Evolutionary conservation across 345 rosid species (phyloP).

Genomic region (Eucalyptus erythrocorys): DNA sequence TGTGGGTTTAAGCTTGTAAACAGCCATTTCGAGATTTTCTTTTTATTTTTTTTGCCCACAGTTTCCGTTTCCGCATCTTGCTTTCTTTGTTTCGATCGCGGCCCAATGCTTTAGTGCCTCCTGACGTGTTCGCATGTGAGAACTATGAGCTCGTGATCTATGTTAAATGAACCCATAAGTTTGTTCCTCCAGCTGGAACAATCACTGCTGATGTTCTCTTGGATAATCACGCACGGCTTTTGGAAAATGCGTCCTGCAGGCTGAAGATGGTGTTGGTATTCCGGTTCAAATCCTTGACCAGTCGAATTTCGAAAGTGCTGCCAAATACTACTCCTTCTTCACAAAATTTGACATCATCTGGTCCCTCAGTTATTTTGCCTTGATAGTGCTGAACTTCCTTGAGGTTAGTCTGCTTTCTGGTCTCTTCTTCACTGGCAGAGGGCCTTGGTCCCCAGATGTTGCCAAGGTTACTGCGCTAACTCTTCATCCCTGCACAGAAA

Average conservation of each 20-base stretch:
- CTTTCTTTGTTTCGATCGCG: neutral
- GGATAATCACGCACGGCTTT: neutral
- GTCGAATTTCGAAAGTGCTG: slow-evolving; percentile 51
- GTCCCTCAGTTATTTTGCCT: slow-evolving; percentile 79
- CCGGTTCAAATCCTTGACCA: slow-evolving; percentile 81
- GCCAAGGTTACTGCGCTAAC: neutral
- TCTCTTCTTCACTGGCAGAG: neutral
- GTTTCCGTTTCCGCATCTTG: neutral
- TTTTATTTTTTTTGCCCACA: neutral
- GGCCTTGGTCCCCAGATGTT: neutral
- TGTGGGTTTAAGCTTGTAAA: neutral
- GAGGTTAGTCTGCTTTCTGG: slow-evolving; percentile 38
- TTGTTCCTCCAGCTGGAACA: neutral
- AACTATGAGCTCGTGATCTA: neutral
- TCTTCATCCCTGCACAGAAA: slow-evolving; percentile 36
- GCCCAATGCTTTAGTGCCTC: neutral
- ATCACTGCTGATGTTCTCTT: neutral
- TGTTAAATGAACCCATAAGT: neutral
- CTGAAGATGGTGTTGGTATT: slow-evolving; percentile 88
- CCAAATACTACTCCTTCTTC: slow-evolving; percentile 55
- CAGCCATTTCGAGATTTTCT: neutral
- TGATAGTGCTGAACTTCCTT: slow-evolving; percentile 63
- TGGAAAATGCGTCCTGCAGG: slow-evolving; percentile 27
- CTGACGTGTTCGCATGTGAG: neutral
- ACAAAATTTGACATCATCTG: slow-evolving; percentile 54